Evolutionary conservation across 768 basidiomycete species (phyloP).

Genomic region (Tulasnella sp.): DNA sequence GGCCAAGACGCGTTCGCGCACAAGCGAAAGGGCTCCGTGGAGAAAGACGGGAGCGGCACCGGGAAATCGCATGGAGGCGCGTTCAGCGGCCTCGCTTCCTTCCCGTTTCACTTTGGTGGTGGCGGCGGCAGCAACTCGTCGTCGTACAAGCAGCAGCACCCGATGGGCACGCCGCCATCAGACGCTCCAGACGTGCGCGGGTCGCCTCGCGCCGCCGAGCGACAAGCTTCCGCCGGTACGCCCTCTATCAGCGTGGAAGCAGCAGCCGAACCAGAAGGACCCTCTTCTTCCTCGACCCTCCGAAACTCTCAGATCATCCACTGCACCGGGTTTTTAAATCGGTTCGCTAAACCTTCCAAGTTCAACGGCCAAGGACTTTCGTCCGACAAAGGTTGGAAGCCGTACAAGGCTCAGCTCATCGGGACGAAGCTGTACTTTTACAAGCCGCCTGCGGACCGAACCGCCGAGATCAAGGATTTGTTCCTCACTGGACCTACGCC

Average conservation of each 20-base stretch:
- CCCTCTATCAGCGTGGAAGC: conserved; percentile 2
- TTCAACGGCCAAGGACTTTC: conserved; percentile 34
- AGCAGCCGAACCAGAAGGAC: background rate
- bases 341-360: conserved; percentile 44
- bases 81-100: conserved; percentile 5
- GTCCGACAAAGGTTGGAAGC: conserved; percentile 75
- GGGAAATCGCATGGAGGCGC: background rate
- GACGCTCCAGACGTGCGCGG: conserved; percentile 1
- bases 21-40: background rate
- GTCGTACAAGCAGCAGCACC: background rate
- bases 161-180: background rate
- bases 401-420: conserved; percentile 77
- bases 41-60: background rate
- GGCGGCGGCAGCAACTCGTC: background rate
- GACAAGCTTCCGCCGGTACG: background rate
- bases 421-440: conserved; percentile 84
- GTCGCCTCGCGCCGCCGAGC: background rate
- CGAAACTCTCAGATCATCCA: conserved; percentile 69
- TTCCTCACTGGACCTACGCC: conserved; percentile 54
- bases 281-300: background rate
- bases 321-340: conserved; percentile 72
- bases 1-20: background rate
- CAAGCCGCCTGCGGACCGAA: conserved; percentile 72
- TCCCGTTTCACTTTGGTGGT: conserved; percentile 27
- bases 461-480: conserved; percentile 61